These are phyloP conservation scores for Clonostachys sp. DNA, from an alignment of 2,329 filamentous ascomycete genomes.

Conservation along the genomic window DNA sequence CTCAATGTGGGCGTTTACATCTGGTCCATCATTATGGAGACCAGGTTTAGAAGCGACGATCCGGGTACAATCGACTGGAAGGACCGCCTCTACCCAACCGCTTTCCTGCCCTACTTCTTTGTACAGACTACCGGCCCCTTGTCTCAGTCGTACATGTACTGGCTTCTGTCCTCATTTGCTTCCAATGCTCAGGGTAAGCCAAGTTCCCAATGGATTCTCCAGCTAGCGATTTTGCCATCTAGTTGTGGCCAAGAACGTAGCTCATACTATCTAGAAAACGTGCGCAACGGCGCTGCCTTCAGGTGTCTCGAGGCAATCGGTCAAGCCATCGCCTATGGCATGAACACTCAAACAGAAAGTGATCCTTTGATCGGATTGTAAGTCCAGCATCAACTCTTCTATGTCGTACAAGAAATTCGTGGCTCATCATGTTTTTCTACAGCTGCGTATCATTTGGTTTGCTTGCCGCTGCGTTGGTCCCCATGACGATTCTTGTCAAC, in stretches of 20 bases:
- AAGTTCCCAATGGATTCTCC: neutral
- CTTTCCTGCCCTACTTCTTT: constrained; percentile 43
- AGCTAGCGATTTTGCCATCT: neutral
- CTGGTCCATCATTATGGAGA: constrained; percentile 43
- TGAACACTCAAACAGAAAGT: constrained; percentile 31
- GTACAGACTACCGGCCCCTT: constrained; percentile 30
- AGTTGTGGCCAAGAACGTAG: too few species aligned
- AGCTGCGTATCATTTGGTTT: constrained; percentile 31
- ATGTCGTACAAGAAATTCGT: too few species aligned
- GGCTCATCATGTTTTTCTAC: neutral
- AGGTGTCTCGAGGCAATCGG: constrained; percentile 32
- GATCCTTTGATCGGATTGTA: constrained; percentile 31
- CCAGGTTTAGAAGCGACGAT: constrained; percentile 24
- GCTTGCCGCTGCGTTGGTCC: constrained; percentile 23
- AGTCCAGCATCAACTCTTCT: constrained; percentile 7
- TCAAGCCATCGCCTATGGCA: constrained; percentile 32
- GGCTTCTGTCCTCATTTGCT: constrained; percentile 34
- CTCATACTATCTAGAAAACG: constrained; percentile 20
- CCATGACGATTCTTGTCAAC: constrained; percentile 31
- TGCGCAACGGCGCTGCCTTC: constrained; percentile 34
- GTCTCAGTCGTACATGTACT: constrained; percentile 39
- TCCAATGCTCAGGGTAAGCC: constrained; percentile 28
- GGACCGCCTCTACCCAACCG: constrained; percentile 29
- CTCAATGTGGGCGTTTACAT: constrained; percentile 42
- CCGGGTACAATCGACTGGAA: constrained; percentile 42